Base-by-base conservation (phyloP, 768 basidiomycete species). In the Mycena indigotica region DNA sequence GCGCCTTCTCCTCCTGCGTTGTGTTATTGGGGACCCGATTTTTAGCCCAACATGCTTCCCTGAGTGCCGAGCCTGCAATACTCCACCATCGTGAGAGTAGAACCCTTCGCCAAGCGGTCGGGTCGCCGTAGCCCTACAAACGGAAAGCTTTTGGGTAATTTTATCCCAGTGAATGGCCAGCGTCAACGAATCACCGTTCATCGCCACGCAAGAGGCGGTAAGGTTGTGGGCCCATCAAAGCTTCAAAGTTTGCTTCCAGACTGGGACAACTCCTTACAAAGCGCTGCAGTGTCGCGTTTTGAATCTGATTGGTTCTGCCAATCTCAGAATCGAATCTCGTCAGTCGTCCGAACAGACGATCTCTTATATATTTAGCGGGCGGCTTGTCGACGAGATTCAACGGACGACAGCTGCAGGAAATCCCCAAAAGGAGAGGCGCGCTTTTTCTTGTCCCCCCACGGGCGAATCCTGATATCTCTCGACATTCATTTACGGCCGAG, bases 211-310 rank as follows among this genome's bases (percentile, higher is more conserved):
- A 15, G 8, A 13, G 23, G 15, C 41, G 15, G 41, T 17, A 35
- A 35, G 32, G 10, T 35, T 35, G 35, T 38, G 8, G 41, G 6
- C 40, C 57, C 57, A 63, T 63, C 61, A 63, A n/a, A 13, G 26
- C 44, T 48, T 30, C 49, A n/a, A 30, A 24, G 53, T 48, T 55
- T 52, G 29, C 35, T 53, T 63, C 58, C 51, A 12, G 49, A 56
- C 55, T 56, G 41, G 55, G 62, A 54, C 55, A 35, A 48, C 60
- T 52, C 58, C 52, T 59, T 56, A 10, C 46, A 56, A 56, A 56
- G 61, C 61, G 23, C 61, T 56, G 62, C 50, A 45, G 24, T 23
- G 24, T 39, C 41, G 55, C 45, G 46, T 52, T 59, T 25, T 26
- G 40, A 51, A 26, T 53, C 55, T 54, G 46, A 25, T 26, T 26